phyloP scores from a whole-genome alignment of 495 filamentous ascomycete genomes.

The Daldinia grandis region DNA sequence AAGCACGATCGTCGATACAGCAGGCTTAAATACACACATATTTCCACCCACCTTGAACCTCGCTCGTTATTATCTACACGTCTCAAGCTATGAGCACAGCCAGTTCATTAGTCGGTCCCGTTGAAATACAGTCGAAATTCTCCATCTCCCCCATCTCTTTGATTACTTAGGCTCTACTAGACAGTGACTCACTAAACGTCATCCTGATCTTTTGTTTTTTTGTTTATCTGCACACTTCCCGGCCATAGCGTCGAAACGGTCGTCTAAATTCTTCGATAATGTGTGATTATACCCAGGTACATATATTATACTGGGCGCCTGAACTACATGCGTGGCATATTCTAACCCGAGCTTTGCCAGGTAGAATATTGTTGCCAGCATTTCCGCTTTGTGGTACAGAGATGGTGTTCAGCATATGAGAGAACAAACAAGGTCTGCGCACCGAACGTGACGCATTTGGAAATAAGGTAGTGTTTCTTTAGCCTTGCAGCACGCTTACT shows the following conservation, averaged over 20 bases:
- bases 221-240: constrained; percentile 9
- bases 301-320: not conserved
- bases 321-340: not conserved
- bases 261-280: constrained; percentile 18
- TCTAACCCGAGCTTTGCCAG: constrained; percentile 20
- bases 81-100: constrained; percentile 15
- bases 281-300: constrained; percentile 49
- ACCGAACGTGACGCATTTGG: constrained; percentile 46
- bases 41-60: constrained; percentile 33
- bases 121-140: not conserved
- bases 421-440: constrained; percentile 45
- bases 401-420: constrained; percentile 45
- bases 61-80: constrained; percentile 8
- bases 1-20: constrained; percentile 38
- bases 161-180: not conserved
- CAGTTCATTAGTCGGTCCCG: not conserved
- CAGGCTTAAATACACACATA: constrained; percentile 40
- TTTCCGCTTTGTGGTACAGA: constrained; percentile 46
- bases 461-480: constrained; percentile 42
- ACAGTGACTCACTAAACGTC: not conserved
- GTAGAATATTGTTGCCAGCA: constrained; percentile 48
- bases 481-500: constrained; percentile 22
- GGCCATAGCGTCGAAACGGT: not conserved
- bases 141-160: not conserved
- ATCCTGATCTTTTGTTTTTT: not conserved